Base-by-base conservation (phyloP, 768 basidiomycete genomes). In the Mrakia gelida region DNA sequence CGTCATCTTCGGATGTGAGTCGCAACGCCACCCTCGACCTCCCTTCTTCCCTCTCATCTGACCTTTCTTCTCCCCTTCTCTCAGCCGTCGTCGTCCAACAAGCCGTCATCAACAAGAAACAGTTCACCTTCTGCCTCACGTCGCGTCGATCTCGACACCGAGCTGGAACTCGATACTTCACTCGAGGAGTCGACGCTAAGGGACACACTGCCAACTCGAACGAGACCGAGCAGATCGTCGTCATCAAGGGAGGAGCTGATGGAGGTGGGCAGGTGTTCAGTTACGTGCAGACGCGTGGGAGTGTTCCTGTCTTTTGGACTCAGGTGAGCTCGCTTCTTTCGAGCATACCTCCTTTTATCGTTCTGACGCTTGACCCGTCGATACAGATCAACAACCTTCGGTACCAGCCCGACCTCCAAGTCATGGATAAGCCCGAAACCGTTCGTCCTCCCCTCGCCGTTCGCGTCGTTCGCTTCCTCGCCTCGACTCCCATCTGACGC, bases 141-240 rank as follows among this genome's bases (percentile, higher is more conserved):
- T 95, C 94, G 81, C 91, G 97, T 38, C 92, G 95, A 73, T 95
- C 94, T 16, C 92, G 97, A 30, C 92, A 91, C 86, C 90, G 96
- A 77, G 94, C 96, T 43, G 97, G 97, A 8, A 98, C 97, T 21
- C 92, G 97, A 73, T 98, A 97, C 87, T 98, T 99, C 86, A 89
- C 94, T 30, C 91, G 97, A 70, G 97, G 97, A 11, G 88, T 99
- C 81, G 94, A 98, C 84, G 86, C 89, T n/a, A 87, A 92, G 8
- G 97, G 95, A 3, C 89, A 98, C 83, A 92, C 93, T 65, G 94
- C 95, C 77, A 99, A 99, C 85, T 98, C 94, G 86, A 98, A 98
- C 84, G 97, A 99, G 85, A 96, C 96, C 8, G 97, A 99, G 83
- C 97, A 98, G 84, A 87, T 99, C 77, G 86, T 95, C 30, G 87